phyloP scores from a whole-genome alignment of 2,329 filamentous ascomycete genomes.

The Claviceps cyperi region DNA sequence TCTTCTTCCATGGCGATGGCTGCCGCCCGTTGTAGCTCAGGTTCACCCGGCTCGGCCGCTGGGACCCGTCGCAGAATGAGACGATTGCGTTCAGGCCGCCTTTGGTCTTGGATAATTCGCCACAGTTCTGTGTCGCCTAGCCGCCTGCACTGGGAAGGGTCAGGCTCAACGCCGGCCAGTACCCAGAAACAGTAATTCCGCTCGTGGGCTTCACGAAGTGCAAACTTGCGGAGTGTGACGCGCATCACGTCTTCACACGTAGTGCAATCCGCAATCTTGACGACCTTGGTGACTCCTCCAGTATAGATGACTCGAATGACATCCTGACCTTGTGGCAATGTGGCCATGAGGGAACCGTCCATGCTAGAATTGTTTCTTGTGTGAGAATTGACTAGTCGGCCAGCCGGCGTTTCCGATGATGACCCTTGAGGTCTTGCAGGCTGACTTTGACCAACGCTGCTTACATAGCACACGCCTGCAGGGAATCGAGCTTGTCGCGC shows the following conservation, averaged over 20 bases:
- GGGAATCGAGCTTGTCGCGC: conserved; percentile 42
- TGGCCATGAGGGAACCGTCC: conserved; percentile 75
- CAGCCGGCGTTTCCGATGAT: conserved; percentile 45
- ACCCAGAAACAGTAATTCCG: conserved; percentile 97
- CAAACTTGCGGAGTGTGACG: conserved; percentile 76
- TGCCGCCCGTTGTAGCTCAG: conserved; percentile 76
- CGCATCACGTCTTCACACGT: conserved; percentile 88
- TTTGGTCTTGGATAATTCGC: conserved; percentile 77
- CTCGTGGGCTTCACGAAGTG: conserved; percentile 77
- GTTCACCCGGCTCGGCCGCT: conserved; percentile 71
- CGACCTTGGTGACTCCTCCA: conserved; percentile 78
- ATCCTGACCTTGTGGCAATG: conserved; percentile 71
- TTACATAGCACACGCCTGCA: conserved; percentile 31
- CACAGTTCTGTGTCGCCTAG: conserved; percentile 79
- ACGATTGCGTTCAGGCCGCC: conserved; percentile 73
- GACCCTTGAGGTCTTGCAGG: conserved; percentile 3
- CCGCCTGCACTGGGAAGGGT: conserved; percentile 66
- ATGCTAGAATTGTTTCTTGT: conserved; percentile 70
- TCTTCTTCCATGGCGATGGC: conserved; percentile 82
- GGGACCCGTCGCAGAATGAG: conserved; percentile 89
- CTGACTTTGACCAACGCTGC: conserved; percentile 32
- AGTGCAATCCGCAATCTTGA: conserved; percentile 84
- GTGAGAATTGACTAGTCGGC: conserved; percentile 51
- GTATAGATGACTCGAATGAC: conserved; percentile 90
- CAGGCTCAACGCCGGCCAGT: conserved; percentile 69